Base-by-base conservation (phyloP, 176 grass and related monocot genomes). In the Cymbopogon citratus region DNA sequence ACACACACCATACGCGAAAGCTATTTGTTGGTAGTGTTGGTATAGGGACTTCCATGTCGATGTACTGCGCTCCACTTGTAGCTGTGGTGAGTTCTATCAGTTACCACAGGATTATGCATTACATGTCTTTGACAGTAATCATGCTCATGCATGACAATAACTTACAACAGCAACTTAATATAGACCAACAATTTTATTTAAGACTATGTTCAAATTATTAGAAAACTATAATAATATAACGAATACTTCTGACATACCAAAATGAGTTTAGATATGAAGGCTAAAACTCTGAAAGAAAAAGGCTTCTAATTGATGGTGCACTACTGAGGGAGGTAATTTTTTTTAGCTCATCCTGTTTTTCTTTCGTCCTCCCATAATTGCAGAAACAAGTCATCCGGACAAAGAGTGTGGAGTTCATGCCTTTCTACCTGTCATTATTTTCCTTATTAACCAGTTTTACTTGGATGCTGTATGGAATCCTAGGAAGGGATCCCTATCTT, bases 321-420 rank as follows among this genome's bases (percentile, higher is more conserved):
- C 18, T 38, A 62, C 18, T 38, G 51, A 9, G 9, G 19, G 11
- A 54, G 5, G 27, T n/a, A 21, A 0, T 10, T 40, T 61, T 62
- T 78, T 51, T 9, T 40, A 6, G 31, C 9, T 41, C 45, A 48
- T n/a, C 16, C 16, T 54, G 62, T 39, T 73, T 66, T 16, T 38
- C 23, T 71, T 40, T 48, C 15, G 25, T 27, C 63, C 71, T 54
- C 57, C 27, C 33, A 49, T 3, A 63, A 75, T 82, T 76, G 63
- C 76, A 79, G 76, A 79, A 65, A 85, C 88, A 82, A 87, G 93
- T 96, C 28, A 83, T 93, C 35, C 87, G 35, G 90, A 93, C 90
- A 12, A 96, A 89, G 63, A 96, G 93, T 49, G 90, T 93, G 73
- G 88, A 93, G 74, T 96, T 90, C 88, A 96, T 96, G 93, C 93